Percentiles rank a stretch among this genome's conserved stretches.
phyloP scores from a whole-genome alignment of 2,329 filamentous ascomycete genomes.

The Beauveria sp. region DNA sequence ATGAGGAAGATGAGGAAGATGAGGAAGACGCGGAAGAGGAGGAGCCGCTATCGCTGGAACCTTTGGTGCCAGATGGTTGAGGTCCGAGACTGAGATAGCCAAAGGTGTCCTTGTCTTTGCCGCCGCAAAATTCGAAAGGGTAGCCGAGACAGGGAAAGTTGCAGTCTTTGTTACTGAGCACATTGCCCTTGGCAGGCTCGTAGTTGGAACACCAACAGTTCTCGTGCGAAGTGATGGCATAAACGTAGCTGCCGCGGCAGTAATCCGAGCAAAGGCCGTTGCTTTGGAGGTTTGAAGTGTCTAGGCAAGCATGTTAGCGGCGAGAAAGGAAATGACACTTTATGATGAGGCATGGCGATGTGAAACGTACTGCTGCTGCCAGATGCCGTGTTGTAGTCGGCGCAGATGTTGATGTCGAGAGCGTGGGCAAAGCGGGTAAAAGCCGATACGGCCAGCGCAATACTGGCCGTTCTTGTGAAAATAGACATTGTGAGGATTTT shows the following conservation, averaged over 20 bases:
- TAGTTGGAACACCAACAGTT: constrained; percentile 72
- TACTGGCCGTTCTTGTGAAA: constrained; percentile 15
- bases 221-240: constrained; percentile 57
- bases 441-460: constrained; percentile 19
- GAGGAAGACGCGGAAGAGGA: not conserved
- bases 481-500: constrained; percentile 17
- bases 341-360: not conserved
- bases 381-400: constrained; percentile 29
- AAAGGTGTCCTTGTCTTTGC: constrained; percentile 39
- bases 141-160: constrained; percentile 59
- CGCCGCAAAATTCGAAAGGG: constrained; percentile 58
- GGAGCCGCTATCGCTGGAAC: constrained; percentile 12
- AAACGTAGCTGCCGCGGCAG: constrained; percentile 54
- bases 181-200: constrained; percentile 40
- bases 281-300: constrained; percentile 1
- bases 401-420: constrained; percentile 26
- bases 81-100: constrained; percentile 56
- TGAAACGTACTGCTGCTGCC: constrained; percentile 24
- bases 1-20: constrained; percentile 17
- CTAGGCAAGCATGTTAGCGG: not conserved
- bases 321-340: not conserved
- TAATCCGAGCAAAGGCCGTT: constrained; percentile 59
- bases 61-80: constrained; percentile 49
- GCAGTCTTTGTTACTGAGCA: constrained; percentile 42
- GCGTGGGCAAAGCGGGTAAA: constrained; percentile 19